phyloP scores from a whole-genome alignment of 495 filamentous ascomycete species.

The Geoglossum glabrum region DNA sequence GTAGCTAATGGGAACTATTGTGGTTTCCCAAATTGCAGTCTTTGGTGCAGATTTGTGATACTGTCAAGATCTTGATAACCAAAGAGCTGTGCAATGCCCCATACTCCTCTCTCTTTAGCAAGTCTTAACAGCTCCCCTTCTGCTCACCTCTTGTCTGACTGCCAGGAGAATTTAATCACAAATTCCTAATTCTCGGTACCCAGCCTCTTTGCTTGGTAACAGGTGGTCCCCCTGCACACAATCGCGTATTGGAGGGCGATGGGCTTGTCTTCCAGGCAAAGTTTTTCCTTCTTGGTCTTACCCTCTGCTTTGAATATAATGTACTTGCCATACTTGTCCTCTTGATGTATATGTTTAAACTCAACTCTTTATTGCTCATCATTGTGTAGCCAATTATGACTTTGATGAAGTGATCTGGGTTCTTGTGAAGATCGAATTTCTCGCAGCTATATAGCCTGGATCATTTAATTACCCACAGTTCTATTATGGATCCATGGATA shows the following conservation, averaged over 20 bases:
- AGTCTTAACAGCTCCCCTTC: constrained; percentile 13
- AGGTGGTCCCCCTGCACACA: constrained; percentile 7
- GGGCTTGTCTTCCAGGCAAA: constrained; percentile 5
- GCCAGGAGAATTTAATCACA: constrained; percentile 17
- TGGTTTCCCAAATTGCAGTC: constrained; percentile 9
- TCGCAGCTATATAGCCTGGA: not conserved
- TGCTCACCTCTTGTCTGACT: constrained; percentile 12
- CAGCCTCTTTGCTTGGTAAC: constrained; percentile 9
- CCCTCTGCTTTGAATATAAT: not conserved
- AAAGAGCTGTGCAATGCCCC: constrained; percentile 7
- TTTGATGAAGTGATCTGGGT: not conserved
- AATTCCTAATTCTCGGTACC: constrained; percentile 8
- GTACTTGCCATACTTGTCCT: not conserved
- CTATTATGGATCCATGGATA: not conserved
- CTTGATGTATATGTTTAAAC: not conserved
- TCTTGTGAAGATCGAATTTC: not conserved
- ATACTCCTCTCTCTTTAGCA: constrained; percentile 11
- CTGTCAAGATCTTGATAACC: constrained; percentile 5
- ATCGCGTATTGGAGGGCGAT: constrained; percentile 6
- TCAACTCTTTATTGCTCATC: not conserved
- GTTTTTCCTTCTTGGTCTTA: constrained; percentile 1
- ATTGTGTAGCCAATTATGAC: not conserved
- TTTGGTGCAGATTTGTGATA: constrained; percentile 8
- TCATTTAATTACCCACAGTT: not conserved
- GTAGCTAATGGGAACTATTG: constrained; percentile 4